Evolutionary conservation across 495 filamentous ascomycete species (phyloP).

Genomic region (Neurospora sp.): DNA sequence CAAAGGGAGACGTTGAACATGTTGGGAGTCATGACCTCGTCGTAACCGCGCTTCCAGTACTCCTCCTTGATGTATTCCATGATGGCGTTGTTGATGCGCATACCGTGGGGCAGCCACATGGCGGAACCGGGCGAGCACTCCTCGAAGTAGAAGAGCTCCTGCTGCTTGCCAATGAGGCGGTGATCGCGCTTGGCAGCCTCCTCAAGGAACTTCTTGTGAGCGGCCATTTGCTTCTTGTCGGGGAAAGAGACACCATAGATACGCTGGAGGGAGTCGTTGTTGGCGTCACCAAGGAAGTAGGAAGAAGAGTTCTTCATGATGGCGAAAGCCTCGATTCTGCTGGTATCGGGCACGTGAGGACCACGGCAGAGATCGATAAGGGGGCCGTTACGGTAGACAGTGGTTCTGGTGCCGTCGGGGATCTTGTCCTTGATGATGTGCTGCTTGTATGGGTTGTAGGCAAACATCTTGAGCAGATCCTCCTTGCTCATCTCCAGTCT

Average conservation of each 20-base stretch:
- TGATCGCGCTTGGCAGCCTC: conserved; percentile 96
- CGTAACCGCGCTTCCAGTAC: conserved; percentile 89
- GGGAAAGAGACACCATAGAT: conserved; percentile 96
- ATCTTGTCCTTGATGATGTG: conserved; percentile 93
- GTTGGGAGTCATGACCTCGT: conserved; percentile 92
- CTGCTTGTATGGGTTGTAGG: conserved; percentile 75
- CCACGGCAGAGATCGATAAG: conserved; percentile 46
- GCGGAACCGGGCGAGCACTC: conserved; percentile 84
- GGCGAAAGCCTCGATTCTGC: conserved; percentile 83
- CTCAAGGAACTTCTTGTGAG: conserved; percentile 86
- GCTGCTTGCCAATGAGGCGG: conserved; percentile 78
- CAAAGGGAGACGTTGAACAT: conserved; percentile 88
- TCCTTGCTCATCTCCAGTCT: conserved; percentile 80
- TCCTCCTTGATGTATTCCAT: conserved; percentile 69
- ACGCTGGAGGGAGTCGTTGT: conserved; percentile 87
- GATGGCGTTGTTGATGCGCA: conserved; percentile 82
- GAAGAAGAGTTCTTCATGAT: conserved; percentile 91
- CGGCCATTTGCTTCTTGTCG: conserved; percentile 85
- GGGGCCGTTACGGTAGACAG: conserved; percentile 70
- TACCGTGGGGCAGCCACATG: conserved; percentile 89
- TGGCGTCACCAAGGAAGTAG: conserved; percentile 89
- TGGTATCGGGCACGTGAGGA: conserved; percentile 83
- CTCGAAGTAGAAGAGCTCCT: conserved; percentile 95
- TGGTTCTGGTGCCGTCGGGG: conserved; percentile 75
- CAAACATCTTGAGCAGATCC: conserved; percentile 90